Base-by-base conservation (phyloP, 2,329 filamentous ascomycete species). In the Exophiala sideris region DNA sequence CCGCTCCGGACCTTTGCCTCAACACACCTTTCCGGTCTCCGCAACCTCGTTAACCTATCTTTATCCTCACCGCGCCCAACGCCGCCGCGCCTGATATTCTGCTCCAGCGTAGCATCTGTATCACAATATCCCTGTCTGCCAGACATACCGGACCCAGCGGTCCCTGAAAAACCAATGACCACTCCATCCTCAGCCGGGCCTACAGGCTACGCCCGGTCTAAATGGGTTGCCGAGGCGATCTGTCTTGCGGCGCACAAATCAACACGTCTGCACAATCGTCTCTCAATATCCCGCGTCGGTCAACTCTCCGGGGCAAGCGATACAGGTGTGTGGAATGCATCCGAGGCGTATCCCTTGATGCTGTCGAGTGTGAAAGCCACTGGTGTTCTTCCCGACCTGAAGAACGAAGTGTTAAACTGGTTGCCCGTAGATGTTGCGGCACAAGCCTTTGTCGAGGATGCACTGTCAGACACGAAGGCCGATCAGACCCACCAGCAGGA, bases 221-320 rank as follows among this genome's bases (percentile, higher is more conserved):
- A 81, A 67, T 83, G 80, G 80, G 78, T 83, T 1, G 80, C 79
- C 1, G 81, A 84, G 67, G 70, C 70, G 14, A 75, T 83, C 8
- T 82, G 54, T 38, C 61, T 70, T 1, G 62, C 68, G 5, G 76
- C 75, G 12, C 64, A 66, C 42, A 51, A 66, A 12, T 36, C 16
- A 5, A 33, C 34, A 14, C 47, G 20, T 21, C 54, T 60, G 46
- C 60, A 62, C 1, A 44, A 60, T 32, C 61, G 74, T 2, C 70
- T 79, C 33, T 69, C 71, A n/a, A 63, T 80, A 8, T 66, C 77
- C 3, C 70, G 79, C 1, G 69, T 80, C 0, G 79, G 79, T 0
- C 79, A 81, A 60, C 73, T 82, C 11, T 73, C 77, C 11, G 78
- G 73, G 1, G 77, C 81, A 58, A 76, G 71, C 0, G 48, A 66